These are phyloP conservation scores for Hericium alpestre DNA, from an alignment of 768 basidiomycete genomes.

Conservation along the genomic window DNA sequence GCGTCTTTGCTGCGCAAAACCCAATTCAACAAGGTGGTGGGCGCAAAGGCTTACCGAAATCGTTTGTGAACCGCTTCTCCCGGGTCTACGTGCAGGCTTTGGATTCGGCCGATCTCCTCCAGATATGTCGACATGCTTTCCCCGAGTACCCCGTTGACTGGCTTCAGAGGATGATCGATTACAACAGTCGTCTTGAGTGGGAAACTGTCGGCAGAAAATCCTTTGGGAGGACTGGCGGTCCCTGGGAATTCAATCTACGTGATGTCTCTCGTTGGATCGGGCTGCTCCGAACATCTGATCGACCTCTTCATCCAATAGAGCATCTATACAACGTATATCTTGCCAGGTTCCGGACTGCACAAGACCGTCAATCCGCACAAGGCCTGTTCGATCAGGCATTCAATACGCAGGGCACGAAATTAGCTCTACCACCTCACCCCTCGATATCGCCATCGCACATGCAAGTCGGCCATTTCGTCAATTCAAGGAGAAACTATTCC, in stretches of 20 bases:
- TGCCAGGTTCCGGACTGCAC: constrained; percentile 69
- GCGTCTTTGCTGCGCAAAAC: constrained; percentile 97
- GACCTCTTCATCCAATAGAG: constrained; percentile 41
- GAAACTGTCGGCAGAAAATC: constrained; percentile 50
- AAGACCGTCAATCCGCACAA: constrained; percentile 49
- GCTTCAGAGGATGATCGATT: constrained; percentile 69
- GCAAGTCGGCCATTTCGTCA: constrained; percentile 57
- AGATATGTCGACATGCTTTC: constrained; percentile 69
- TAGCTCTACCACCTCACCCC: constrained; percentile 23
- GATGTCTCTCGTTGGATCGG: constrained; percentile 86
- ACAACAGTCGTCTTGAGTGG: constrained; percentile 62
- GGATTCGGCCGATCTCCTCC: constrained; percentile 59
- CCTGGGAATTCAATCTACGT: constrained; percentile 98
- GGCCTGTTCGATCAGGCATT: constrained; percentile 47
- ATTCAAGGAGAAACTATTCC: constrained; percentile 23
- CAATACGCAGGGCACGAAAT: constrained; percentile 16
- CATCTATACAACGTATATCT: constrained; percentile 69
- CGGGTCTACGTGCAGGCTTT: constrained; percentile 91
- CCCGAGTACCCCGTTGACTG: constrained; percentile 43
- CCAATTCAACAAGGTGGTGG: constrained; percentile 94
- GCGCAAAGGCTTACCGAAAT: constrained; percentile 93
- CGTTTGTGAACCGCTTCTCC: constrained; percentile 97
- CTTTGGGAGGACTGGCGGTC: constrained; percentile 73
- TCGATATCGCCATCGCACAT: constrained; percentile 38
- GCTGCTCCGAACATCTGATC: constrained; percentile 29